Base-by-base conservation (phyloP, 2,329 filamentous ascomycete species). In the Plectosphaerella sp. region DNA sequence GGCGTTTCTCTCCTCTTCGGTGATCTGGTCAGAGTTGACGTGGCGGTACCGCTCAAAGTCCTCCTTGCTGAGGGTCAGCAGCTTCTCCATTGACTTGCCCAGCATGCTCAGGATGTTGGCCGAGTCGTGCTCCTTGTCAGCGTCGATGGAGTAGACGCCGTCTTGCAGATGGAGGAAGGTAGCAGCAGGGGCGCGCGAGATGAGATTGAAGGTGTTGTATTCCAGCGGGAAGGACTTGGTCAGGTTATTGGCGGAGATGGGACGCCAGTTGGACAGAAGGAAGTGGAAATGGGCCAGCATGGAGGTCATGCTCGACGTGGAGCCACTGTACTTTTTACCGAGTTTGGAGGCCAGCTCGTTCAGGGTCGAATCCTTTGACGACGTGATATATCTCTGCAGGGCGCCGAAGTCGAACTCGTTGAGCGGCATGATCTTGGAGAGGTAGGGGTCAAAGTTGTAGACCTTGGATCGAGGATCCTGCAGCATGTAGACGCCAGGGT, bases 391-490 rank as follows among this genome's bases (percentile, higher is more conserved):
- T 57, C 86, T 79, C 66, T 89, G 90, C 50, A 99, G 70, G 4
- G 91, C 86, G 53, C 89, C 81, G 67, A 96, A 99, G 64, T 99
- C 90, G 63, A 99, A 99, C 64, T 99, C 90, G 2, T 82, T 76
- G 15, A 94, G 86, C 2, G 94, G 92, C 91, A 97, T 97, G 61
- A 99, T 95, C 49, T 84, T 85, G 54, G 91, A 84, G 18, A 99
- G 79, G 63, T 97, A 97, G 0, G 95, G 94, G 64, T 99, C 93
- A 62, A 99, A 99, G 67, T 99, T 99, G 78, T 85, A 99, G 7
- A 97, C 91, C 16, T 85, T 81, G 39, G 93, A 91, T 53, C 90
- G 83, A 22, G 87, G 85, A 66, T 99, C 94, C 69, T 96, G 92
- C 49, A 99, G 80, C 48, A 90, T 86, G 67, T 97, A 96, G 37